Percentiles rank a stretch among this genome's conserved stretches.
Conservation (phyloP, 495 filamentous ascomycete species). For the Margaritispora aquatica region DNA sequence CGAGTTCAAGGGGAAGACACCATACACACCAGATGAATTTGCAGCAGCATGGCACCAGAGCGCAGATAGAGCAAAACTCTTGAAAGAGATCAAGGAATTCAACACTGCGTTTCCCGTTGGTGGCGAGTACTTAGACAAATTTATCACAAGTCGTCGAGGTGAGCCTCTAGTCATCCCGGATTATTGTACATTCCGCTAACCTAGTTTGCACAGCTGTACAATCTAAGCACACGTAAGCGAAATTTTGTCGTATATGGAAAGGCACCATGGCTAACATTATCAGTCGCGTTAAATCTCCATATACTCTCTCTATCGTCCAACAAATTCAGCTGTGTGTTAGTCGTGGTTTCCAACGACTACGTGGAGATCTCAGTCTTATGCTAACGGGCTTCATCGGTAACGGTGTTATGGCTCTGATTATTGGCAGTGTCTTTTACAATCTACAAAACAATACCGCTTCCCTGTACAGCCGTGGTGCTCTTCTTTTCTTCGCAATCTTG, state of each 20-base stretch:
- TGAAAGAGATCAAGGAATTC: slow-evolving; percentile 66
- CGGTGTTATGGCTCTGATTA: slow-evolving; percentile 65
- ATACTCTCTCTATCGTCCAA: slow-evolving; percentile 64
- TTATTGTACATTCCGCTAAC: too few relatives aligned
- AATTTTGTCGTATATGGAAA: slow-evolving; percentile 11
- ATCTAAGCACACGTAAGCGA: slow-evolving; percentile 13
- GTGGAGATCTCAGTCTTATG: slow-evolving; percentile 67
- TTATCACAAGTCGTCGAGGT: slow-evolving; percentile 54
- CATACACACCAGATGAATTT: slow-evolving; percentile 74
- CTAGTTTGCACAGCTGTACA: slow-evolving; percentile 14
- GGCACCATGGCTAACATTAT: neutral
- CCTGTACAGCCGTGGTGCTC: slow-evolving; percentile 74
- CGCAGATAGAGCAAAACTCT: slow-evolving; percentile 55
- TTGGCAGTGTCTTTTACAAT: slow-evolving; percentile 79
- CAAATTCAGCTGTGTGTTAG: slow-evolving; percentile 50
- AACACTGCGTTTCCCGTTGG: slow-evolving; percentile 55
- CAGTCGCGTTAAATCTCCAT: slow-evolving; percentile 58
- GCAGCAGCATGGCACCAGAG: slow-evolving; percentile 68
- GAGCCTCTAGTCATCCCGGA: neutral
- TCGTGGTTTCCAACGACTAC: slow-evolving; percentile 65
- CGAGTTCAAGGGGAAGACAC: slow-evolving; percentile 60
- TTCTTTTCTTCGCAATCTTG: slow-evolving; percentile 84
- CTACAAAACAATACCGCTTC: slow-evolving; percentile 51
- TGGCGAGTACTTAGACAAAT: slow-evolving; percentile 58
- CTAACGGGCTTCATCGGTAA: slow-evolving; percentile 69